Evolutionary conservation across 139 green algal genomes (phyloP), one percentile per base, ranked within the genome.

Genomic region (Trebouxia sp.): DNA sequence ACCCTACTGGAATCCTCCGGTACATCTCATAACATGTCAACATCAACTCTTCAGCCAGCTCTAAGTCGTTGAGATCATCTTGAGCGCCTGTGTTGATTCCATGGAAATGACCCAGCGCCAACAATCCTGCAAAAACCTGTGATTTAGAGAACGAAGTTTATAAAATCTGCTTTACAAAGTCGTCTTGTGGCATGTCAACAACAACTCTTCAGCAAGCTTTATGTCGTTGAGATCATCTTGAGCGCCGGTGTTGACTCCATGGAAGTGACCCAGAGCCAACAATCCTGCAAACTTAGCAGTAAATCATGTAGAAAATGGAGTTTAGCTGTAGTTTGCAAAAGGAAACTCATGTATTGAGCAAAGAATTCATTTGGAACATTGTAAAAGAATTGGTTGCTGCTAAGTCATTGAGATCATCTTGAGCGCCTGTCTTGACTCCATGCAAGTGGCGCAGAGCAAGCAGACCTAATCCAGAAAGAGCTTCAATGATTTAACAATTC

Each of bases 1-100:
- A 70, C 3, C 91, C 91, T 22, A 56, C 82, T 24, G 87, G 88
- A 22, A 75, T 75, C 6, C 65, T 50, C 20, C 85, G 78, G 79
- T 96, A 96, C 67, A 95, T 83, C 82, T 94, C 85, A 82, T 95
- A 95, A 86, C 94, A 97, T 6, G 88, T 93, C 32, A 58, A 74
- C 83, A 91, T 91, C 22, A 97, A 88, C 28, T 92, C 82, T 37
- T 86, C 55, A 1, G 92, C 94, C 0, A 94, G 45, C 58, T 96
- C 91, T 0, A 94, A 48, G 74, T 96, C 91, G 0, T 42, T 35
- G 5, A 43, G 37, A n/a, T 86, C 62, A 17, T 42, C 6, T 26
- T 35, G 30, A 12, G 35, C 15, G 17, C 62, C 65, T 8, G 87
- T 92, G 77, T 80, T 80, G 11, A 92, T 62, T 32, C 85, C 84